Base-by-base conservation (phyloP, 2,329 filamentous ascomycete genomes). In the Cercospora sp. region DNA sequence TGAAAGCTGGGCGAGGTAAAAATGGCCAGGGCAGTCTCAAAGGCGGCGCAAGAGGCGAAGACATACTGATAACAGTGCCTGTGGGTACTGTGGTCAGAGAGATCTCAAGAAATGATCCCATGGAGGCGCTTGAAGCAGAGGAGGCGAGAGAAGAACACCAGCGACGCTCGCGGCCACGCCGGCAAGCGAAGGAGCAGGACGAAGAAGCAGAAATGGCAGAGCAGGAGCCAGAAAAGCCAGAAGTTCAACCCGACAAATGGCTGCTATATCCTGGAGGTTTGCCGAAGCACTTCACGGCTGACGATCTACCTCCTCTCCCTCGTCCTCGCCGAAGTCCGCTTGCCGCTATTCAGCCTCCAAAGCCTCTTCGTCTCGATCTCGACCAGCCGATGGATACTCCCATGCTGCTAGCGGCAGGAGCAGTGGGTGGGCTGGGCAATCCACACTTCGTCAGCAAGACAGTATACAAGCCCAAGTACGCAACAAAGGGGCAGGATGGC, bases 41-140 rank as follows among this genome's bases (percentile, higher is more conserved):
- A 73, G 87, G 90, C 64, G 95, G 95, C 3, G 89, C 90, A 74
- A 86, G 93, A 71, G 95, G 95, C 60, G 90, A 94, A 13, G 95
- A 99, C 79, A 80, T 97, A 5, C 83, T 98, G 74, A 88, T 99
- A 69, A 90, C 91, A 33, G 95, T 99, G 0, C 95, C 95, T 0
- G 91, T 98, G 5, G 95, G 95, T 3, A 99, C 95, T 0, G 89
- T 99, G 2, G 86, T 99, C 3, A 86, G 92, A 33, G 95, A 99
- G 80, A 81, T 97, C 3, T 87, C 88, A 72, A 86, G 95, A 42
- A 82, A 89, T 63, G 94, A 98, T 77, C 93, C 93, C 0, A 84
- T 91, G 5, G 87, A 87, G 8, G 89, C 93, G 62, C 91, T 93
- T 74, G 83, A 88, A 58, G 62, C 62, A 7, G 62, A 59, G 53